Conservation (phyloP, 345 rosid species). For the Nasturtium officinale region DNA sequence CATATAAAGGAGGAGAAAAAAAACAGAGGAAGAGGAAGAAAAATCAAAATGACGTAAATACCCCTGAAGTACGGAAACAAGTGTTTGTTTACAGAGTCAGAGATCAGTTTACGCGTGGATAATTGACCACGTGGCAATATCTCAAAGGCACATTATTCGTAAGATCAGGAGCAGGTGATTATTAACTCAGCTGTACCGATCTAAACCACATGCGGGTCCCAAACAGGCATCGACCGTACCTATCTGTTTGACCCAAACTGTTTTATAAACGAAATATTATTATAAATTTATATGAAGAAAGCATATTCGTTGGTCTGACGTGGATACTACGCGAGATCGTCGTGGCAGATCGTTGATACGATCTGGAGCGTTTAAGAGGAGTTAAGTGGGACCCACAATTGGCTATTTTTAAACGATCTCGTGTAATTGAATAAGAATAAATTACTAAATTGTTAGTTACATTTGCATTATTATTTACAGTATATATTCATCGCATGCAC, state of each 20-base stretch:
- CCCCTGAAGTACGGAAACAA: constrained; percentile 30
- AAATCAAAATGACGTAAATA: constrained; percentile 1
- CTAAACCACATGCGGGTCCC: constrained; percentile 35
- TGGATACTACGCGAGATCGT: constrained; percentile 37
- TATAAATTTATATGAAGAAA: not conserved
- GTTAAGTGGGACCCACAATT: not conserved
- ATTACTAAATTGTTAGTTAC: no score
- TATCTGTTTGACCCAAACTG: constrained; percentile 42
- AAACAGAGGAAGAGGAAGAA: not conserved
- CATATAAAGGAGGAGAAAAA: constrained; percentile 9
- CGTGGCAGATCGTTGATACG: constrained; percentile 29
- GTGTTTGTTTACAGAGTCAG: not conserved
- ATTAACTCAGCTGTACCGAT: constrained; percentile 30
- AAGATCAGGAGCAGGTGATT: constrained; percentile 30
- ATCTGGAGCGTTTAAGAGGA: constrained; percentile 16
- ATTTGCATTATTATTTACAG: no score
- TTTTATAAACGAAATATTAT: not conserved
- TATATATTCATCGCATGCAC: not conserved
- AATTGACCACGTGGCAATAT: not conserved
- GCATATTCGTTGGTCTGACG: constrained; percentile 39
- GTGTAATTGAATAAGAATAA: no score
- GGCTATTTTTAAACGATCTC: constrained; percentile 14
- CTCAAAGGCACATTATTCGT: not conserved
- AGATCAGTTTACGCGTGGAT: not conserved
- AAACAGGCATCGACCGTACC: constrained; percentile 57